Base-by-base conservation (phyloP, 352 stramenopile species). In the Globisporangium megalacanthum region DNA sequence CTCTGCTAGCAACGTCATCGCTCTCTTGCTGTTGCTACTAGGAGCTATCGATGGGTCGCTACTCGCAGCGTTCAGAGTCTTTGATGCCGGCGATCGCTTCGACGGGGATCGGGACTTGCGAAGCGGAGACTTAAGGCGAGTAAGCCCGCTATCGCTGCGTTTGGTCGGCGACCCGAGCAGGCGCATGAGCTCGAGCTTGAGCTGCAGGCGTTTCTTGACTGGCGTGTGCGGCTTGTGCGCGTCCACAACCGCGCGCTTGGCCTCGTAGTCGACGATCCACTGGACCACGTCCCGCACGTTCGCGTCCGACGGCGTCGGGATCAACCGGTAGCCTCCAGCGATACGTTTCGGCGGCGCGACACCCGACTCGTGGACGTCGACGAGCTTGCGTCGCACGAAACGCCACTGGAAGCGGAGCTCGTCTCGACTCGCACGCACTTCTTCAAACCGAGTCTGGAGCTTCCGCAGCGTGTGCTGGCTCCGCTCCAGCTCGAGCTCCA, bases 231-330 rank as follows among this genome's bases (percentile, higher is more conserved):
- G 61, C 36, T 62, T 61, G 45, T 63, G 61, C 1, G 60, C 56
- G 3, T 79, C 66, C 3, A 77, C 42, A 14, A 68, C 42, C 22
- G 61, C 58, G 22, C 56, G 52, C 58, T 65, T 73, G n/a, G 68
- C 56, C 19, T 75, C 66, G 53, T 73, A 79, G 58, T 77, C 60
- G 20, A 77, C 60, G 39, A 77, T 64, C 65, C 68, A 77, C 46
- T 70, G 70, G 46, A 82, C 67, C 39, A 82, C 68, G 2, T 72
- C 62, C 50, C 62, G 60, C 10, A 79, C 70, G 33, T 79, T 82
- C 9, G 53, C 41, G 5, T 50, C 31, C 17, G 65, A 70, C 1
- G 73, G 68, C 15, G 33, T 52, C 39, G 65, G 67, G 51, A 77
- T 77, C 54, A 59, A 77, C 4, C 48, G 62, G 52, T 65, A 82